Evolutionary conservation across 2,329 filamentous ascomycete genomes (phyloP).

Genomic region (Plectosphaerella sp.): DNA sequence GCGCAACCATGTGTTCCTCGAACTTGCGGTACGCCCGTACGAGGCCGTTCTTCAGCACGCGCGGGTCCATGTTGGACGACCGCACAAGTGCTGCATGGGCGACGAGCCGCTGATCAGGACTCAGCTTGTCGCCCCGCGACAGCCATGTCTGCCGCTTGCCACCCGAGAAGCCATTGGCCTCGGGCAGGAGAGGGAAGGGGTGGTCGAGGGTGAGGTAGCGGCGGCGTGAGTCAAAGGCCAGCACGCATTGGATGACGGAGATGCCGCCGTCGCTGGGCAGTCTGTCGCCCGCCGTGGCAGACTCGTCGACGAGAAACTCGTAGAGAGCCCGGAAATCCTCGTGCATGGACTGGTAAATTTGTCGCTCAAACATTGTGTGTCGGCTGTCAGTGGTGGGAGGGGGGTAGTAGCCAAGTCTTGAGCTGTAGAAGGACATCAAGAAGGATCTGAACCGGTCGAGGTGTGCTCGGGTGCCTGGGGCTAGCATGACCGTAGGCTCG

Average conservation of each 20-base stretch:
- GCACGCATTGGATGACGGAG: constrained; percentile 64
- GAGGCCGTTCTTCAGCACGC: constrained; percentile 44
- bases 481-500: constrained; percentile 59
- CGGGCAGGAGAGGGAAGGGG: constrained; percentile 64
- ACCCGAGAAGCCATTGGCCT: constrained; percentile 22
- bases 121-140: constrained; percentile 32
- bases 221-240: constrained; percentile 60
- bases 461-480: constrained; percentile 57
- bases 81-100: constrained; percentile 48
- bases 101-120: constrained; percentile 42
- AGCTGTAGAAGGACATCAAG: constrained; percentile 60
- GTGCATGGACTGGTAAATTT: constrained; percentile 57
- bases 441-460: constrained; percentile 70
- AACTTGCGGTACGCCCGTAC: constrained; percentile 67
- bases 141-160: constrained; percentile 33
- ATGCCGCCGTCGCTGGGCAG: constrained; percentile 59
- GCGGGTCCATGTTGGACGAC: constrained; percentile 40
- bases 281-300: constrained; percentile 42
- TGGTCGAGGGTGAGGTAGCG: constrained; percentile 57
- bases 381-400: constrained; percentile 41
- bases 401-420: constrained; percentile 68
- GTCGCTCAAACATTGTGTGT: constrained; percentile 49
- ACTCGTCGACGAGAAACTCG: constrained; percentile 63
- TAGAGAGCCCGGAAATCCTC: constrained; percentile 69
- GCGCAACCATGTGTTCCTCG: constrained; percentile 54